Conservation (phyloP, 208 protist genomes). For the Entamoeba invadens region DNA sequence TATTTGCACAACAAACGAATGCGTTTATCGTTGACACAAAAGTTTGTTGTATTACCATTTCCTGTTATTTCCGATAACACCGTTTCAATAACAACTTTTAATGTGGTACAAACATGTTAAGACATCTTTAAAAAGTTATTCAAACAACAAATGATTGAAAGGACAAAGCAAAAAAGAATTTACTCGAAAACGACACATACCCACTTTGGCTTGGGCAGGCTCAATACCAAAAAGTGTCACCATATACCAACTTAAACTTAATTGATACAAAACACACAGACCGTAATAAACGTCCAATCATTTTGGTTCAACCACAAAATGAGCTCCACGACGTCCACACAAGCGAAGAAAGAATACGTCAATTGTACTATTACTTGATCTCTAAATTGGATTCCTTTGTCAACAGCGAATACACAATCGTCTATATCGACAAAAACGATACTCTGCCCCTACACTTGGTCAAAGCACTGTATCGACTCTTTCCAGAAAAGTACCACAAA, state of each 20-base stretch:
- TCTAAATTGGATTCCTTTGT: not conserved
- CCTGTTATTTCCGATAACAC: no score
- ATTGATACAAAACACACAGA: not conserved
- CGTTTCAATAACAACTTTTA: no score
- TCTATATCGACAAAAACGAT: not conserved
- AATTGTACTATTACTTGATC: not conserved
- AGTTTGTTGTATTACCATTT: not conserved
- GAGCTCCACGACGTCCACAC: not conserved
- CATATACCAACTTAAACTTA: not conserved
- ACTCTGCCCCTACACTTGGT: not conserved
- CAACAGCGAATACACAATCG: not conserved
- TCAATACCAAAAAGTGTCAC: not conserved
- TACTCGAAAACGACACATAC: not conserved
- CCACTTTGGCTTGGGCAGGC: not conserved
- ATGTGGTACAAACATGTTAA: no score
- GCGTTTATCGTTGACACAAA: not conserved
- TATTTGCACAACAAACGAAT: not conserved
- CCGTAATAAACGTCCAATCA: not conserved
- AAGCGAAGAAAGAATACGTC: not conserved
- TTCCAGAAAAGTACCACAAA: not conserved
- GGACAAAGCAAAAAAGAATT: not conserved
- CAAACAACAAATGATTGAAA: not conserved
- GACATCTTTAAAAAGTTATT: no score
- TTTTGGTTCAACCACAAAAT: not conserved
- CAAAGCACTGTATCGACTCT: not conserved